Evolutionary conservation across 2,329 filamentous ascomycete genomes (phyloP).

Genomic region (Penicillium verrucosum): DNA sequence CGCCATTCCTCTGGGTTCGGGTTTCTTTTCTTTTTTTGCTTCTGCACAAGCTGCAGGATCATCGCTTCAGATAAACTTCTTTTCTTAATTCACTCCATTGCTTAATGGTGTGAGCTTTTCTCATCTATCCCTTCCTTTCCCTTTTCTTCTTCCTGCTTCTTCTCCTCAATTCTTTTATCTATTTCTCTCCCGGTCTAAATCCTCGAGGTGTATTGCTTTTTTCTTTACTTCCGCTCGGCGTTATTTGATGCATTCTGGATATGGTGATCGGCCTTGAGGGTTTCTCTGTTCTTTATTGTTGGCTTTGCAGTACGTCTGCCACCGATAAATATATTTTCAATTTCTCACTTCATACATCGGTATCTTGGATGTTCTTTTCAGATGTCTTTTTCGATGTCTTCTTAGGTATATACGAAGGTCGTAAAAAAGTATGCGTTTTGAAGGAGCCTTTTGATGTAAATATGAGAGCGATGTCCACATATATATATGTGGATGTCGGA

Average conservation of each 20-base stretch:
- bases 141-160: constrained; percentile 5
- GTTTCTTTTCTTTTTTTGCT: constrained; percentile 17
- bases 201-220: constrained; percentile 9
- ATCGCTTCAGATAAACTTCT: constrained; percentile 8
- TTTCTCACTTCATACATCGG: not conserved
- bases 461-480: not conserved
- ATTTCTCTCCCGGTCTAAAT: not conserved
- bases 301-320: constrained; percentile 3
- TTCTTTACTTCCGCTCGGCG: constrained; percentile 26
- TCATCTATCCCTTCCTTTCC: constrained; percentile 13
- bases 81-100: constrained; percentile 11
- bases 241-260: constrained; percentile 35
- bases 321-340: not conserved
- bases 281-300: constrained; percentile 15
- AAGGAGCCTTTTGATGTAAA: not conserved
- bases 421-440: too few species aligned
- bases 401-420: too few species aligned
- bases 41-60: constrained; percentile 4
- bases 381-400: too few species aligned
- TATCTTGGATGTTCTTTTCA: not conserved
- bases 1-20: constrained; percentile 20
- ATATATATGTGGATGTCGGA: not conserved
- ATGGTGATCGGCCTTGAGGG: constrained; percentile 32
- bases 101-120: constrained; percentile 24
- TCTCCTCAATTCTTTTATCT: not conserved